Base-by-base conservation (phyloP, 331 rosid genomes). In the Pyrus hybrid region DNA sequence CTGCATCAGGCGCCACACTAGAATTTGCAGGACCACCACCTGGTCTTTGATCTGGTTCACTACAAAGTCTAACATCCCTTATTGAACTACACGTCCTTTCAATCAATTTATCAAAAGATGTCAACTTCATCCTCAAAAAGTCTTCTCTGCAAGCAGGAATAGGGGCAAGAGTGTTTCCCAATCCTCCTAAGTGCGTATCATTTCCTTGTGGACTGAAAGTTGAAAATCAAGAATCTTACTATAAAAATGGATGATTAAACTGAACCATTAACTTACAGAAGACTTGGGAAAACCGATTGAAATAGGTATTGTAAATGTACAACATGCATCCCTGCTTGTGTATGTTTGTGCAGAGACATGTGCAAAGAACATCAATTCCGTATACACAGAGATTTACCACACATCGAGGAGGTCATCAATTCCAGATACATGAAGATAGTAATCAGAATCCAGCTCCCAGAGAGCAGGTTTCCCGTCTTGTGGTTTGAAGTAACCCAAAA, bases 401-500 rank as follows among this genome's bases (percentile, higher is more conserved):
- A 70, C 74, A 70, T 77, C 88, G 25, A 83, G 89, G 77, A 90
- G 81, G 73, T 92, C 96, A 76, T 94, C 96, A 76, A 84, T 76
- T 77, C 96, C 97, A 68, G 96, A 88, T 29, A 94, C 96, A 75
- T 94, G 97, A 83, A 94, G 99, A 89, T 92, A 89, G 77, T 94
- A 94, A 86, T 94, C 99, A 32, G 99, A 92, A 84, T 94, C 99
- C 73, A 94, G 88, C 82, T 94, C 99, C 99, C 97, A 94, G 3
- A 94, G 86, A 79, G 97, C 90, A 79, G 99, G 92, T 72, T 94
- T 94, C 81, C 99, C 97, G 30, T 92, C 97, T 64, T 86, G 90
- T 30, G 99, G 99, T 77, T 84, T 87, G 75, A 94, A 94, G 91
- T 92, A 91, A 70, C 99, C 99, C 83, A 94, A 86, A 89, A 92